Conservation (phyloP, 805 yeast genomes). For the Cyberlindnera americana region DNA sequence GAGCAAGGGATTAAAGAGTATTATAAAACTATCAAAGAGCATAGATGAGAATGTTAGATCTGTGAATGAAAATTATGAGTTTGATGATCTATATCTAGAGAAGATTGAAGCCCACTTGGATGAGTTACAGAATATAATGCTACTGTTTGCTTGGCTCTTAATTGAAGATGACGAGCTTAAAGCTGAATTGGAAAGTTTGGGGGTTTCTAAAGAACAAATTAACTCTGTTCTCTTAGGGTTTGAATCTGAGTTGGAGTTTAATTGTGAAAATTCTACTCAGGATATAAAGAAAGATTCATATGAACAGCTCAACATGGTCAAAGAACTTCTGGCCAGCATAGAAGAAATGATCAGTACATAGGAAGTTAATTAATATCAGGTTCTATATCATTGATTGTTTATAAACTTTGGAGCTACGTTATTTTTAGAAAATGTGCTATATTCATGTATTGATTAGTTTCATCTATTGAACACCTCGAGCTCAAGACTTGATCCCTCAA, state of each 20-base stretch:
- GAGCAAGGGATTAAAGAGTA: conserved; percentile 11
- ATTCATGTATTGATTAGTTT: no score
- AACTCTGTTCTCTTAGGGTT: conserved; percentile 10
- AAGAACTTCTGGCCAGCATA: conserved; percentile 10
- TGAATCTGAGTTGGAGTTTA: conserved; percentile 13
- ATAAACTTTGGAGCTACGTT: no score
- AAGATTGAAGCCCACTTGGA: conserved; percentile 21
- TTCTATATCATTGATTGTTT: no score
- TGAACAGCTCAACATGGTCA: conserved; percentile 9
- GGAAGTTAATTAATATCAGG: no score
- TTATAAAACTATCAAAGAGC: conserved; percentile 6
- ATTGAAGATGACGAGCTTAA: conserved; percentile 19
- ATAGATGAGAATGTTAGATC: conserved; percentile 1
- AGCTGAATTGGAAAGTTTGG: conserved; percentile 6
- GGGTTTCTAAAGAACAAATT: conserved; percentile 1
- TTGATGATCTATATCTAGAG: conserved; percentile 18
- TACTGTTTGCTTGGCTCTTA: conserved; percentile 20
- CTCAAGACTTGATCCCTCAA: conserved; percentile 22
- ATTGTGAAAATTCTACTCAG: conserved; percentile 8
- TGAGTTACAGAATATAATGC: conserved; percentile 16
- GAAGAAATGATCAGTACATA: not conserved
- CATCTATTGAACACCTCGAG: conserved; percentile 23
- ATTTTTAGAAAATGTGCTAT: no score
- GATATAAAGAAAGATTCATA: conserved; percentile 3
- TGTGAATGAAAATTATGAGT: conserved; percentile 7